Conservation (phyloP, 2,329 filamentous ascomycete species). For the Bipolaris sorokiniana region DNA sequence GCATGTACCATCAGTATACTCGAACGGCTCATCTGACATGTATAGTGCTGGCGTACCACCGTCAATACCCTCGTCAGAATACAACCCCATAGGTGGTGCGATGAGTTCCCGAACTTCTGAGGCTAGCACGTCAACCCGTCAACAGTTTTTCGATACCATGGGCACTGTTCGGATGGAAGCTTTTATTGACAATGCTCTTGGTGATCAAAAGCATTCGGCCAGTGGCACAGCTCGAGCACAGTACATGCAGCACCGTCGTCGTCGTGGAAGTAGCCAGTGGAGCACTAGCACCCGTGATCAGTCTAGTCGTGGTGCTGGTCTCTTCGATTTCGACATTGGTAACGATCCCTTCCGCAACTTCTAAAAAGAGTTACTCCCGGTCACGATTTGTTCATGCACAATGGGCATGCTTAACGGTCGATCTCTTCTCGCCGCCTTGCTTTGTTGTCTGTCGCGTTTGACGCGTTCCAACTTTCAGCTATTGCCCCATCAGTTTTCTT, state of each 20-base stretch:
- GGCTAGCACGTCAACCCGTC: slow-evolving; percentile 55
- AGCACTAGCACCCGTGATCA: slow-evolving; percentile 43
- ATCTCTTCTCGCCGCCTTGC: slow-evolving; percentile 9
- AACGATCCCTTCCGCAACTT: slow-evolving; percentile 48
- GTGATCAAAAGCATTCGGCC: slow-evolving; percentile 26
- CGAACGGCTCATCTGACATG: slow-evolving; percentile 49
- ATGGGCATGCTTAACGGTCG: slow-evolving; percentile 19
- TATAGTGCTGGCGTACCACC: slow-evolving; percentile 43
- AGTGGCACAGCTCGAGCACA: slow-evolving; percentile 24
- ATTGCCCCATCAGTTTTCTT: neutral
- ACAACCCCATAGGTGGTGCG: slow-evolving; percentile 47
- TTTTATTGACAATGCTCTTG: slow-evolving; percentile 70
- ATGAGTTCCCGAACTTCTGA: slow-evolving; percentile 61
- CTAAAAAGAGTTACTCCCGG: slow-evolving; percentile 22
- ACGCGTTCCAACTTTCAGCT: neutral
- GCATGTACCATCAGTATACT: slow-evolving; percentile 49
- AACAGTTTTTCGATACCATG: slow-evolving; percentile 79
- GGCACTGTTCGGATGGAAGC: slow-evolving; percentile 97
- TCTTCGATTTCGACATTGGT: slow-evolving; percentile 42
- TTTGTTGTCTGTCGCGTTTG: slow-evolving; percentile 8
- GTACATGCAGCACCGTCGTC: slow-evolving; percentile 35
- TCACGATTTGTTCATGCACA: slow-evolving; percentile 16
- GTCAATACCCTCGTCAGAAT: slow-evolving; percentile 48
- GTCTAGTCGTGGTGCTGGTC: slow-evolving; percentile 33
- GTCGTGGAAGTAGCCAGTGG: slow-evolving; percentile 47